Evolutionary conservation across 495 filamentous ascomycete species (phyloP), one percentile per base, ranked within the genome.

Genomic region (Penicillium cosmopolitanum): DNA sequence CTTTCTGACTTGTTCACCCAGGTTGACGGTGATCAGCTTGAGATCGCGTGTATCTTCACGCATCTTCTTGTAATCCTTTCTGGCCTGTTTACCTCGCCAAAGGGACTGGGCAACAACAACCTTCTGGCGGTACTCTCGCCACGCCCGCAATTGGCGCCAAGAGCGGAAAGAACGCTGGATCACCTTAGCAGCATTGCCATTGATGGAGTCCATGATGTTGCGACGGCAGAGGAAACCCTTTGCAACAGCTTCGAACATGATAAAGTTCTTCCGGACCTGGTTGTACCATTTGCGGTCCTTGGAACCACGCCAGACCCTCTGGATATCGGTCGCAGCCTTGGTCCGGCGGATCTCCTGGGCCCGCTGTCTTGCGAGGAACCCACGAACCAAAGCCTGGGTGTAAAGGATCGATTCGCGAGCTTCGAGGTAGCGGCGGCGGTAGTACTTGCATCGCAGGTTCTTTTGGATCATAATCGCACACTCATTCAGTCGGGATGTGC

Each of bases 1-100:
- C 77, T 99, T 96, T 54, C 97, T 91, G 55, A 98, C 95, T 84
- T 98, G 98, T 81, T 98, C 97, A 80, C 98, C 96, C 67, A 98
- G 77, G 80, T 96, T 98, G 79, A 98, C 98, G 13, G 93, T 97
- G 63, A 98, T 98, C 73, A 97, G 92, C 79, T 97, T 97, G 65
- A 98, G 85, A 81, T 98, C 95, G 67, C 96, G 89, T 40, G 95
- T 93, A 72, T 98, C 96, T 73, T 96, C 94, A 51, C 96, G 90
- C 54, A 96, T 74, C 44, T 72, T 86, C 85, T 96, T 97, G 81
- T 98, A 98, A 51, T 82, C 85, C 53, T 80, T 83, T 58, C 96
- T 84, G 55, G 95, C 96, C 61, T 79, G 64, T 77, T 84, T 95
- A 62, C 93, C 95, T 68, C 96, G 85, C 93, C 93, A 97, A 63